These are phyloP conservation scores for Zygosaccharomyces pseudobailii DNA, from an alignment of 1,139 yeast genomes.

Conservation along the genomic window DNA sequence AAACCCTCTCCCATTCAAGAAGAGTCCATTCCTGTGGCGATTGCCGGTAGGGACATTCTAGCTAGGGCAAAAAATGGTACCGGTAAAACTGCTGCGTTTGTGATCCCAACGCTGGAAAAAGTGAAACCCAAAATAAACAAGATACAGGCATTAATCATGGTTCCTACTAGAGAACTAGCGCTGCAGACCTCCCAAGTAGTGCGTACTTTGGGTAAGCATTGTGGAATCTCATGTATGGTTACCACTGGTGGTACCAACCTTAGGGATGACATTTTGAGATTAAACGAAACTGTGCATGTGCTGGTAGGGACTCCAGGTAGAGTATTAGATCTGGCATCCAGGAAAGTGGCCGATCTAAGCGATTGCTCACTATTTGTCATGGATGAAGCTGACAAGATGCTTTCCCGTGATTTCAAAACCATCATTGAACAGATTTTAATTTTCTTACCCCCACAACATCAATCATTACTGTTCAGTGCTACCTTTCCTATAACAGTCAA, in stretches of 20 bases:
- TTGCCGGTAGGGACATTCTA: constrained; percentile 90
- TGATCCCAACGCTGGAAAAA: constrained; percentile 80
- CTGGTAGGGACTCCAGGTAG: constrained; percentile 96
- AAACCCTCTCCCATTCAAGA: constrained; percentile 98
- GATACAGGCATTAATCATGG: constrained; percentile 83
- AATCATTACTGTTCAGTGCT: constrained; percentile 86
- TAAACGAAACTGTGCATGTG: constrained; percentile 86
- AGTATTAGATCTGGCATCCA: constrained; percentile 87
- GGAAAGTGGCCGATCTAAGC: constrained; percentile 80
- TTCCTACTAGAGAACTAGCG: constrained; percentile 95
- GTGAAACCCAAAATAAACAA: constrained; percentile 78
- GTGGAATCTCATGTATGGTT: constrained; percentile 92
- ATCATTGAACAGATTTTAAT: constrained; percentile 83
- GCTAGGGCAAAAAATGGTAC: constrained; percentile 99
- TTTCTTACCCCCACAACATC: constrained; percentile 76
- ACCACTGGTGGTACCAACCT: constrained; percentile 97
- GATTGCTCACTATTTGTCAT: constrained; percentile 86
- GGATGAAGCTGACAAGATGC: constrained; percentile 99
- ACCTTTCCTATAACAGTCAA: constrained; percentile 95
- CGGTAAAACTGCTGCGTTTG: constrained; percentile 96
- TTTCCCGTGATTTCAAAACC: constrained; percentile 82
- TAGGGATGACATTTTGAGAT: constrained; percentile 89
- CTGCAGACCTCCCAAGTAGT: constrained; percentile 96
- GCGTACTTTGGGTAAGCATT: constrained; percentile 92
- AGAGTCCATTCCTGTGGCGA: constrained; percentile 93